Base-by-base conservation (phyloP, 352 stramenopile species). In the Pilasporangium apinafurcum region DNA sequence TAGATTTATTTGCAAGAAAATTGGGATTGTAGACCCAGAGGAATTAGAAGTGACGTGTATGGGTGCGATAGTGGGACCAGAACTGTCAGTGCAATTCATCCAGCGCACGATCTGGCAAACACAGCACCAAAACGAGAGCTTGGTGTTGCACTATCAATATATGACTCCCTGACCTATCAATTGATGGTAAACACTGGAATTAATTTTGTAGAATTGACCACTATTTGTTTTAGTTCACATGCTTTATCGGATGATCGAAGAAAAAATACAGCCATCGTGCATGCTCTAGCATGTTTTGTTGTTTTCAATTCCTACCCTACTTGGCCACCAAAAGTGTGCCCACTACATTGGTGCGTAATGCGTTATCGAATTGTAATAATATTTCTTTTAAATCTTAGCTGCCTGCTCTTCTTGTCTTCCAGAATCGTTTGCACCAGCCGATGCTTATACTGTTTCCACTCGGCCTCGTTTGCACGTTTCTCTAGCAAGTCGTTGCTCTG, bases 1-100 rank as follows among this genome's bases (percentile, higher is more conserved):
- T 32, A 86, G 83, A 34, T 53, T 64, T 45, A 38, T 83, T 16
- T 40, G 36, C 28, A 59, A 55, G 44, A 61, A 59, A 24, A 43
- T 80, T 16, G 41, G 54, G 39, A 27, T 80, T 49, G 29, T 41
- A 36, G 53, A 63, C 6, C 24, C 50, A 0, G 47, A 57, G 8
- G 56, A 75, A 22, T 43, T 87, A 18, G 75, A 87, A 43, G 58
- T 87, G 10, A 48, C 53, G 34, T 85, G 71, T 44, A 70, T 87
- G 51, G 68, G 63, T 7, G 51, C 67, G 17, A 81, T 61, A 0
- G 69, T 87, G 14, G 75, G 75, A 0, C 72, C 67, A 12, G 75
- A 85, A 24, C 62, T 86, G 5, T 87, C 75, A 17, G 56, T 82
- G 28, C 50, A 70, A 25, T 85, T 87, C 48, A 81, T 85, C 32